phyloP scores from a whole-genome alignment of 192 early-diverging fungal species.

The Gonapodya sp. region DNA sequence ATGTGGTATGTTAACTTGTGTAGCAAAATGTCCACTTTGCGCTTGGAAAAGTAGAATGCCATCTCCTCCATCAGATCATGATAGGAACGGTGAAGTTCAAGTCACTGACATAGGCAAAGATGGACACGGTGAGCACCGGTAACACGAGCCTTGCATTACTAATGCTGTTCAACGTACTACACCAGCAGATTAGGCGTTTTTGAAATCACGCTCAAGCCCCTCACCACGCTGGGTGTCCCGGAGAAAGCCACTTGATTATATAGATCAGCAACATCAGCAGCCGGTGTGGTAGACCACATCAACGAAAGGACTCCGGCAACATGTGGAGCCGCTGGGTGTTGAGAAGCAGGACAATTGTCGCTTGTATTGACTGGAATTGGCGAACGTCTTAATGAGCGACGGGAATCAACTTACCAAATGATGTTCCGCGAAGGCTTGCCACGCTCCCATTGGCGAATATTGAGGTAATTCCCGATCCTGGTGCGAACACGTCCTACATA shows the following conservation, averaged over 20 bases:
- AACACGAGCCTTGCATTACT: not conserved
- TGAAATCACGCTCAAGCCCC: not conserved
- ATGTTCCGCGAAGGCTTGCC: not conserved
- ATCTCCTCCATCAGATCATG: not conserved
- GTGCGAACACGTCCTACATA: not conserved
- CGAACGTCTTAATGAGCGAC: not conserved
- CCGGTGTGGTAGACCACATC: not conserved
- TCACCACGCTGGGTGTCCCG: not conserved
- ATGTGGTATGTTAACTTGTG: too few species aligned
- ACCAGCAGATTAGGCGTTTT: not conserved
- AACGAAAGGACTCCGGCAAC: not conserved
- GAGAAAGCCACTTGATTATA: not conserved
- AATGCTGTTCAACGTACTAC: not conserved
- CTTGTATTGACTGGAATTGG: not conserved
- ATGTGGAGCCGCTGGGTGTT: not conserved
- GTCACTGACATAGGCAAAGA: too few species aligned
- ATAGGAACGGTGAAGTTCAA: not conserved
- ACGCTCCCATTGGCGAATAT: conserved; percentile 5
- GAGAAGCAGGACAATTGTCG: too few species aligned
- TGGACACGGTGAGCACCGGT: not conserved
- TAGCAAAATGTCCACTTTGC: too few species aligned
- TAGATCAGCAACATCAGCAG: not conserved
- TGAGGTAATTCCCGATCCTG: not conserved
- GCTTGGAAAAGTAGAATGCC: too few species aligned
- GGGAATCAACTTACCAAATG: not conserved